Percentiles rank a stretch among this genome's conserved stretches.
Conservation (phyloP, 805 yeast genomes). For the Henningerozyma blattae region DNA sequence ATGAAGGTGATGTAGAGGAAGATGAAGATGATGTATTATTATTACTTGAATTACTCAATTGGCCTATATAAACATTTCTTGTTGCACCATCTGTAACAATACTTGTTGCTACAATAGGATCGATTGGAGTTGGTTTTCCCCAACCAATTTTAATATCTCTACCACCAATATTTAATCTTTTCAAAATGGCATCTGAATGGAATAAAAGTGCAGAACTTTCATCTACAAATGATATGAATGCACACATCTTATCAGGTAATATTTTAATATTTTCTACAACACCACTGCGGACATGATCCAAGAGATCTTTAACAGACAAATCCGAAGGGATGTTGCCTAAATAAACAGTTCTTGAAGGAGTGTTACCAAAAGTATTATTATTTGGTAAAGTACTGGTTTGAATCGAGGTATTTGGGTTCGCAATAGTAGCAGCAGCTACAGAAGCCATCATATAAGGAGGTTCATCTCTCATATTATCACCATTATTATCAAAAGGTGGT, state of each 20-base stretch:
- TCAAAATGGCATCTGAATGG: slow-evolving; percentile 86
- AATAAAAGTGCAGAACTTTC: slow-evolving; percentile 80
- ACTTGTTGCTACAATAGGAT: slow-evolving; percentile 61
- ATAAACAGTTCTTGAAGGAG: slow-evolving; percentile 79
- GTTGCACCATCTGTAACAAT: slow-evolving; percentile 84
- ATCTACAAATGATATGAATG: slow-evolving; percentile 80
- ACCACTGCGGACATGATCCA: slow-evolving; percentile 88
- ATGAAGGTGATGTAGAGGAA: no score
- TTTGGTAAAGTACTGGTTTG: slow-evolving; percentile 12
- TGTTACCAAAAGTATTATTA: slow-evolving; percentile 26
- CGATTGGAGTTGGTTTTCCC: slow-evolving; percentile 74
- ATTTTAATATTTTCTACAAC: slow-evolving; percentile 70
- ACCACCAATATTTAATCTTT: slow-evolving; percentile 67
- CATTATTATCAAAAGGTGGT: background rate
- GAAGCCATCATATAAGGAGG: slow-evolving; percentile 6
- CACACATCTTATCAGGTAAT: slow-evolving; percentile 78
- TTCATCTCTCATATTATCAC: background rate
- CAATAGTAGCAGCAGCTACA: slow-evolving; percentile 18
- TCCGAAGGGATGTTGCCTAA: slow-evolving; percentile 81
- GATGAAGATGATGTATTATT: no score
- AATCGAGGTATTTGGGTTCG: slow-evolving; percentile 5
- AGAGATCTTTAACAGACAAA: slow-evolving; percentile 64
- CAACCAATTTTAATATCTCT: slow-evolving; percentile 83
- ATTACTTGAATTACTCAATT: slow-evolving; percentile 36
- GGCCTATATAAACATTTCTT: slow-evolving; percentile 85